These are phyloP conservation scores for barrel medic (Medicago truncatula) DNA, from an alignment of 306 rosid genomes.

Conservation along the genomic window MtrunA17r5.0-ANR NC_053045.1:12790501-12791000, in stretches of 20 bases:
- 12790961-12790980: conserved; percentile 17
- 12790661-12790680: not conserved
- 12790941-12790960: conserved; percentile 26
- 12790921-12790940: conserved; percentile 21
- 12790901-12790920: conserved; percentile 24
- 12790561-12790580: not conserved
- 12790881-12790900: conserved; percentile 21
- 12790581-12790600: not conserved
- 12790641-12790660: not conserved
- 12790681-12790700: not conserved
- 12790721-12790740: not conserved
- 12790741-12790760: no score
- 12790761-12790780: not conserved
- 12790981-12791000: conserved; percentile 1
- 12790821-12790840: conserved; percentile 11
- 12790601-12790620: not conserved
- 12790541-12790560: not conserved
- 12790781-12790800: not conserved
- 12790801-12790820: not conserved
- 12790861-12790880: conserved; percentile 34
- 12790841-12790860: conserved; percentile 24
- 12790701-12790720: not conserved
- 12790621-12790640: not conserved
- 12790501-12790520: not conserved
- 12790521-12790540: not conserved